phyloP scores from a whole-genome alignment of 139 green algal species.

The Cymbomonas tetramitiformis region DNA sequence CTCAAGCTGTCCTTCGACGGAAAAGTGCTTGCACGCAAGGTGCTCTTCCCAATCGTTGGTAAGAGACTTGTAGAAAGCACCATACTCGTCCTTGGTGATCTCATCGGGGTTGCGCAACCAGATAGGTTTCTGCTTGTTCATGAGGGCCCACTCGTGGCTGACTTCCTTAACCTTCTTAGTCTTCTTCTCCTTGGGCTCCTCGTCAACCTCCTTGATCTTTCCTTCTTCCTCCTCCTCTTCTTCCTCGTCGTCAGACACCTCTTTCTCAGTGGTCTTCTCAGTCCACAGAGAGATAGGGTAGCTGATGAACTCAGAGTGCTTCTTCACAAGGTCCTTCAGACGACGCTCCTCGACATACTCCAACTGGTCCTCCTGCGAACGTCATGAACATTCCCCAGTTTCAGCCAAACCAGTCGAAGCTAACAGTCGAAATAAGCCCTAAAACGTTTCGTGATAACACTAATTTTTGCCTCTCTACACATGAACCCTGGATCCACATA shows the following conservation, averaged over 20 bases:
- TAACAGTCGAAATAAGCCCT: no score
- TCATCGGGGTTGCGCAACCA: constrained; percentile 98
- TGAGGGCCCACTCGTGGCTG: constrained; percentile 84
- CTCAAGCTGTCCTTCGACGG: constrained; percentile 95
- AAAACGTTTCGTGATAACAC: no score
- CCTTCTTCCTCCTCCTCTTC: constrained; percentile 61
- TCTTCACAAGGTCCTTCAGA: constrained; percentile 98
- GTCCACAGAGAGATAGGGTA: constrained; percentile 95
- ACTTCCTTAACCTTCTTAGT: constrained; percentile 84
- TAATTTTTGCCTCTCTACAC: no score
- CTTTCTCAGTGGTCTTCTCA: constrained; percentile 95
- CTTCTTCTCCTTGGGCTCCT: constrained; percentile 51
- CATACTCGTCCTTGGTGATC: constrained; percentile 88
- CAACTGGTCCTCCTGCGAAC: constrained; percentile 25
- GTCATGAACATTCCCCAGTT: no score
- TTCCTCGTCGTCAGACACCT: constrained; percentile 74
- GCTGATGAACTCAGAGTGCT: constrained; percentile 98
- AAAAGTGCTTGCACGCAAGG: constrained; percentile 89
- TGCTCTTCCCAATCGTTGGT: constrained; percentile 99
- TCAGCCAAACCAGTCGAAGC: no score
- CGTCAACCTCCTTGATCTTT: constrained; percentile 64
- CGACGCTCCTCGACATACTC: constrained; percentile 97
- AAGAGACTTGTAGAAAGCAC: constrained; percentile 91
- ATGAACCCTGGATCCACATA: no score
- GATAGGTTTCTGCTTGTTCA: constrained; percentile 99